Evolutionary conservation across 2,329 filamentous ascomycete species (phyloP), one percentile per base, ranked within the genome.

Genomic region (Trichoderma sp.): DNA sequence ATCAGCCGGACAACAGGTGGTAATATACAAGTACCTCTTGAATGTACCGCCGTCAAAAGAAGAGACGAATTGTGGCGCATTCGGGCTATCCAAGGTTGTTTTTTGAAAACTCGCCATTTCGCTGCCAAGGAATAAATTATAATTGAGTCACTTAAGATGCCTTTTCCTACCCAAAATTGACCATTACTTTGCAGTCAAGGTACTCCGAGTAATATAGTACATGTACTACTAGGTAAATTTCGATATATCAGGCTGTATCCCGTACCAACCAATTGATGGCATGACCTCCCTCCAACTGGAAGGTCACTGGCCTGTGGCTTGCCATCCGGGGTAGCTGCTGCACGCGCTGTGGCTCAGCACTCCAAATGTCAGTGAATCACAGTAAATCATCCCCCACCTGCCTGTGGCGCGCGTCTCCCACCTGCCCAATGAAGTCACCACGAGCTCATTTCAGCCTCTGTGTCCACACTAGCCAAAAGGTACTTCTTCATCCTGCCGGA

Each of bases 341-440:
- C 59, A 30, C 30, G 26, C 13, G 64, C 64, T 26, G 64, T 57
- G 64, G 43, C 64, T 66, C 20, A 30, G 26, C 63, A 9, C 26
- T 17, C 11, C 9, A 36, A 61, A 11, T 15, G 57, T 7, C 6
- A 39, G 36, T 23, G 3, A 12, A 12, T 4, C 9, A 7, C 58
- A 23, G 23, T 39, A n/a, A 43, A 43, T 43, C 39, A 7, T n/a
- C n/a, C 59, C 59, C 59, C 53, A 28, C 47, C 36, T n/a, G 36
- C 28, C 57, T 61, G 63, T 66, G 62, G 62, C 69, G 59, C 64
- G 32, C 23, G 7, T 26, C 64, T 23, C 69, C 20, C 55, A 68
- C 70, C 64, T 68, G 62, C 64, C 70, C 70, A 71, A 71, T 71
- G 64, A 68, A 68, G 64, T 68, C 70, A 68, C 70, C 70, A 57